Evolutionary conservation across 148 eudicot genomes (phyloP), one percentile per base, ranked within the genome.

Genomic region (Suaeda aralocaspica): DNA sequence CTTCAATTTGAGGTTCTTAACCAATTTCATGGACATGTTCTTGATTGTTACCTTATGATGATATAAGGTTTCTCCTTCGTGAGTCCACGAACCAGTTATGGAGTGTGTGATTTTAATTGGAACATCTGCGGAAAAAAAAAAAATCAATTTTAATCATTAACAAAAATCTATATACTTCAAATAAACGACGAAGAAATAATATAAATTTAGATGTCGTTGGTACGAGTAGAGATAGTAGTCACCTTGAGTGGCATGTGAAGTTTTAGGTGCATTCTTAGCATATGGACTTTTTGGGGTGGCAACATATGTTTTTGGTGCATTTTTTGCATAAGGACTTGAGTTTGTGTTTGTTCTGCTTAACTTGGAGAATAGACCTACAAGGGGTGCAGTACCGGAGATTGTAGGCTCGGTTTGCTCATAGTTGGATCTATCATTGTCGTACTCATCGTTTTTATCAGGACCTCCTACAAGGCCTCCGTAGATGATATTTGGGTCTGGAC

Each of bases 381-480:
- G 89, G 25, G 98, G 96, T 58, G 98, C 95, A 7, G 88, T 75
- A 4, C 84, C 92, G 41, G 89, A 82, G 30, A 84, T 25, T 14
- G 95, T 85, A 50, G 98, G 95, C 74, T 90, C 98, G 1, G 96
- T 78, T 69, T 88, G 90, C 76, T 90, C 89, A 59, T 90, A 93
- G 74, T 82, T 83, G 28, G 87, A 50, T 22, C 96, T 79, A 63
- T 83, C 87, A 77, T 93, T 90, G 1, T 45, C 56, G 66, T 72
- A 93, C 9, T 82, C 72, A 15, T 93, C 96, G 2, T 76, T 74
- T 0, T 53, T 74, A 67, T 75, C 74, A 0, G 98, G 98, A 42
- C 96, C 98, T 55, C 96, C 98, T 1, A 93, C 92, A 5, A 93
- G 83, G 34, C 75, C 98, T 22, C 96, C 96, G 1, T 81, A 34